Evolutionary conservation across 495 filamentous ascomycete genomes (phyloP).

Genomic region (Neurospora cerealis): DNA sequence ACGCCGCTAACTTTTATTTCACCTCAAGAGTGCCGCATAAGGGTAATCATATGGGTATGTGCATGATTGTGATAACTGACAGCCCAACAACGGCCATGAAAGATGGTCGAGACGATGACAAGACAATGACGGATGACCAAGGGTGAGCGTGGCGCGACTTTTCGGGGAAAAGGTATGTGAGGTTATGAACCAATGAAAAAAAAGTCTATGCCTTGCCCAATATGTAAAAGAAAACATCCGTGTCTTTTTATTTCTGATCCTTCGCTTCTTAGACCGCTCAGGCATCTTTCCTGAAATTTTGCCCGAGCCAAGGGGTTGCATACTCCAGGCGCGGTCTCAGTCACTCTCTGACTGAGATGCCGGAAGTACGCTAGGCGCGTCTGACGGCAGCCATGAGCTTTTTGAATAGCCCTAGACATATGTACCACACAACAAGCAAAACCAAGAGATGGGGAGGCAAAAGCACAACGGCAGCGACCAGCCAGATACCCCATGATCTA

Average conservation of each 20-base stretch:
- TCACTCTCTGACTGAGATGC: background rate
- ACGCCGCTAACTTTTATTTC: background rate
- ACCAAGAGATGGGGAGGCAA: slow-evolving; percentile 24
- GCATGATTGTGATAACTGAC: background rate
- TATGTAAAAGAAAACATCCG: background rate
- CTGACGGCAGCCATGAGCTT: slow-evolving; percentile 1
- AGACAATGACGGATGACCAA: background rate
- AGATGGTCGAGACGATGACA: background rate
- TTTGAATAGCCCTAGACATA: slow-evolving; percentile 13
- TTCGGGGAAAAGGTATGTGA: background rate
- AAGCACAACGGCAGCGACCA: slow-evolving; percentile 25
- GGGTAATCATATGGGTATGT: background rate
- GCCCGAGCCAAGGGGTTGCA: background rate
- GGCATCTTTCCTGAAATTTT: background rate
- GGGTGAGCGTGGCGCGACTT: background rate
- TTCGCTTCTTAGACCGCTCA: background rate
- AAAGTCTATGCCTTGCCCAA: background rate
- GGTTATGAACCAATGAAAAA: background rate
- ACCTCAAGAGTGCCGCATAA: background rate
- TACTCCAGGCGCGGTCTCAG: background rate
- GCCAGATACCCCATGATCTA: slow-evolving; percentile 5
- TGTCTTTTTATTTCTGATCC: background rate
- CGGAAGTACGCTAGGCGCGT: background rate
- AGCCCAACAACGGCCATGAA: background rate
- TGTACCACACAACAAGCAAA: slow-evolving; percentile 17